phyloP scores from a whole-genome alignment of 352 stramenopile species.

The Hyaloperonospora brassicae region DNA sequence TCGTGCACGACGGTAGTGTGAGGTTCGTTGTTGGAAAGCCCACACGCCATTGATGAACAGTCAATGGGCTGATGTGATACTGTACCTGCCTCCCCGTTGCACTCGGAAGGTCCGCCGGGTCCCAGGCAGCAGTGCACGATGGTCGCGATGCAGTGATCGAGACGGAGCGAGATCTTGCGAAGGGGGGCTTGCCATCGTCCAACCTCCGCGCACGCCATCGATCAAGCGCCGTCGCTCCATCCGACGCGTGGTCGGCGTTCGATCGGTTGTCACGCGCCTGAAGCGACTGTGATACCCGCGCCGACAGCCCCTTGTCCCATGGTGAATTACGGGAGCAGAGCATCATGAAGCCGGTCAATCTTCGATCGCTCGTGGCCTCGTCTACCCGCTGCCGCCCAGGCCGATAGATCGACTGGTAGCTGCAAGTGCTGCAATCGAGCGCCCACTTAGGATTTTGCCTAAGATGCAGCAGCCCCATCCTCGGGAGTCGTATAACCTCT shows the following conservation, averaged over 20 bases:
- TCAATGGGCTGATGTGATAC: neutral
- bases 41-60: neutral
- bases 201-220: constrained; percentile 19
- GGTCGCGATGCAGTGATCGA: constrained; percentile 7
- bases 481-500: neutral
- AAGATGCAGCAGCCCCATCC: constrained; percentile 8
- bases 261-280: constrained; percentile 19
- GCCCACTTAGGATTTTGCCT: constrained; percentile 26
- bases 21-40: neutral
- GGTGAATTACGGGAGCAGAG: constrained; percentile 7
- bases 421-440: constrained; percentile 25
- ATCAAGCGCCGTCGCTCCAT: neutral
- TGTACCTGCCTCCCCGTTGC: neutral
- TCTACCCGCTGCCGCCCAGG: constrained; percentile 17
- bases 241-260: constrained; percentile 1
- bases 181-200: constrained; percentile 20
- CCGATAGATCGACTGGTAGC: constrained; percentile 16
- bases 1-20: neutral
- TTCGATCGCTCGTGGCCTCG: constrained; percentile 20
- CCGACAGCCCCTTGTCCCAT: constrained; percentile 17
- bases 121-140: constrained; percentile 5
- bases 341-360: constrained; percentile 13
- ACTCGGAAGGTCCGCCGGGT: neutral
- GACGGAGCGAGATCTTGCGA: constrained; percentile 7
- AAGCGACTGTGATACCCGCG: constrained; percentile 22